A percentile compares a stretch with the other conserved stretches of the same genome.
Evolutionary conservation across 2,329 filamentous ascomycete species (phyloP).

Genomic region (Claviceps sp.): DNA sequence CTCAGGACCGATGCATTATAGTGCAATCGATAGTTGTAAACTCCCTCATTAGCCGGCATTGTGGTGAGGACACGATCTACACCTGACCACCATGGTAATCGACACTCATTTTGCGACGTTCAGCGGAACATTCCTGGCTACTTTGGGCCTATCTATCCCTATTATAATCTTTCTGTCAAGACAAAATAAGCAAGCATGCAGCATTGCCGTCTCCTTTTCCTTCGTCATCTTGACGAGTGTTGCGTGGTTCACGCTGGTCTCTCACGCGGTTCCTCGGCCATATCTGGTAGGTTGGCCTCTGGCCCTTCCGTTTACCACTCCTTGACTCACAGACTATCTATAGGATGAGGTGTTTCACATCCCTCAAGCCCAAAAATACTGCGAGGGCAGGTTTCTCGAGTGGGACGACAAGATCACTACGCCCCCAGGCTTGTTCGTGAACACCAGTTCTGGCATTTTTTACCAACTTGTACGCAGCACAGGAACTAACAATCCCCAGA

Average conservation of each 20-base stretch:
- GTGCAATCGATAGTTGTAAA: not conserved
- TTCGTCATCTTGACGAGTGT: slow-evolving; percentile 10
- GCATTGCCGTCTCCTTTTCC: not conserved
- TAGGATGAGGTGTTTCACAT: slow-evolving; percentile 84
- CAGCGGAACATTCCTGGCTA: slow-evolving; percentile 1
- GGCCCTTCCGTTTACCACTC: not conserved
- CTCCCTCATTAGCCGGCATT: not conserved
- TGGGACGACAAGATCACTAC: slow-evolving; percentile 99
- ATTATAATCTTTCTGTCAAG: slow-evolving; percentile 2
- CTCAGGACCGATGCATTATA: not conserved
- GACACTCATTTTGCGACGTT: not conserved
- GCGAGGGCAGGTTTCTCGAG: slow-evolving; percentile 53
- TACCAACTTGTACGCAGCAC: not conserved
- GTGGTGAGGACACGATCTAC: not conserved
- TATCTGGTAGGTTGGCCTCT: slow-evolving; percentile 32
- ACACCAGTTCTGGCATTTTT: not conserved
- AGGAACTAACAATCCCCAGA: slow-evolving; percentile 16
- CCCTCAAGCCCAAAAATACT: slow-evolving; percentile 82
- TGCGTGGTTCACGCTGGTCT: slow-evolving; percentile 13
- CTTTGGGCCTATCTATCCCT: slow-evolving; percentile 4
- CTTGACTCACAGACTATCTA: slow-evolving; percentile 5
- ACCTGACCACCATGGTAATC: not conserved
- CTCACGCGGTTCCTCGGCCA: slow-evolving; percentile 31
- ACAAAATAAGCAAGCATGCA: not conserved
- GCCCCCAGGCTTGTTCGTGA: slow-evolving; percentile 61